Evolutionary conservation across 2,329 filamentous ascomycete genomes (phyloP).

Genomic region (Rutstroemia sp.): DNA sequence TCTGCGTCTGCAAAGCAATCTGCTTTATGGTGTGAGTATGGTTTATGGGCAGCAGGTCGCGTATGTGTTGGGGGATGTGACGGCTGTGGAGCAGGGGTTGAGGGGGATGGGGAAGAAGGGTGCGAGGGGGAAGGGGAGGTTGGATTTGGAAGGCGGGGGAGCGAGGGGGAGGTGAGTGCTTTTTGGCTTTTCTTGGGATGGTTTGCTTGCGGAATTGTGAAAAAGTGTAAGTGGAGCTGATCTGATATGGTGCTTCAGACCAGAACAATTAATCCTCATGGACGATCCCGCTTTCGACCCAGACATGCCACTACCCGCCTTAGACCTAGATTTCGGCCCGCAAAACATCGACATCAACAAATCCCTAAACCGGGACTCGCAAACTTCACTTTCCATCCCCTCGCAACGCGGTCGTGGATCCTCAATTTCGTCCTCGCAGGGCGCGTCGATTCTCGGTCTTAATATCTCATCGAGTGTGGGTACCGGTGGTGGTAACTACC

Average conservation of each 20-base stretch:
- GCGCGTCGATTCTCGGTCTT: constrained; percentile 30
- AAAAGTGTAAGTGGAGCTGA: neutral
- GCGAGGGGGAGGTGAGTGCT: constrained; percentile 56
- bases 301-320: constrained; percentile 51
- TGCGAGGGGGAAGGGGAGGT: constrained; percentile 43
- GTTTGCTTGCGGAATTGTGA: neutral
- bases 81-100: constrained; percentile 68
- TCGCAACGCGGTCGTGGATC: constrained; percentile 11
- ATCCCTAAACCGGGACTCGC: constrained; percentile 24
- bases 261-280: constrained; percentile 65
- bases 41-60: constrained; percentile 83
- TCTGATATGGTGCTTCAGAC: constrained; percentile 40
- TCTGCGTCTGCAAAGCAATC: constrained; percentile 77
- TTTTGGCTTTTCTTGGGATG: neutral
- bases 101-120: constrained; percentile 55
- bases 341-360: constrained; percentile 5
- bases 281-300: constrained; percentile 80
- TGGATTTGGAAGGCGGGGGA: constrained; percentile 49
- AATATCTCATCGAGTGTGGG: constrained; percentile 41
- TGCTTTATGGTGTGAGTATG: constrained; percentile 78
- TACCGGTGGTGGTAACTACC: constrained; percentile 30
- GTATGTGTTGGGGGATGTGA: constrained; percentile 71
- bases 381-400: constrained; percentile 29
- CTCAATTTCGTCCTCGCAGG: constrained; percentile 18
- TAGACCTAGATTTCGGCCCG: constrained; percentile 39